Percentiles rank a stretch among this genome's conserved stretches.
These are phyloP conservation scores for Capsicum pubescens DNA, from an alignment of 257 asterid genomes.

Conservation along the genomic window DNA sequence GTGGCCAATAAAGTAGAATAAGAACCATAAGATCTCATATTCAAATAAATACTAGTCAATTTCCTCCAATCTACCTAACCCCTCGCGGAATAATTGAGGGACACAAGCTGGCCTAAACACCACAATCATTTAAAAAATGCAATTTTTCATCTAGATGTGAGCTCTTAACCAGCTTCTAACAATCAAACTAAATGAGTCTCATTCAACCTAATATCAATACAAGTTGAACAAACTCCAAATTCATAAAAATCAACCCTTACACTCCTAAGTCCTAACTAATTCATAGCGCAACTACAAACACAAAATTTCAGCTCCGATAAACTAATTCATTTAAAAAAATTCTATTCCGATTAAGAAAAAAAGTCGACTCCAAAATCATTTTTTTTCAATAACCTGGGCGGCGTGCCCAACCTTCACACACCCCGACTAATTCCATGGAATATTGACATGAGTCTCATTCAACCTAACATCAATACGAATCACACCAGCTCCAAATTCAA, in stretches of 20 bases:
- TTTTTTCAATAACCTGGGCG: no score
- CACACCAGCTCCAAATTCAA: neutral
- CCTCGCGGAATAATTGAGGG: neutral
- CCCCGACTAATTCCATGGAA: no score
- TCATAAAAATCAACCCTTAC: neutral
- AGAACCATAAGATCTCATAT: neutral
- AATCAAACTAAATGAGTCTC: neutral
- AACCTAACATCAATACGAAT: neutral
- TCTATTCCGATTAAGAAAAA: no score
- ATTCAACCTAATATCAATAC: neutral
- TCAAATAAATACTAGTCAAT: slow-evolving; percentile 1
- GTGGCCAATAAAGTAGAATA: neutral
- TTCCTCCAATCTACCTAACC: neutral
- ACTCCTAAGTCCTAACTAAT: neutral
- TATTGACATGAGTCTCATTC: neutral
- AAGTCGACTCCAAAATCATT: neutral
- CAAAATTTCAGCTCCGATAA: neutral
- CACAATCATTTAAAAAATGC: neutral
- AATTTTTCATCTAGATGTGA: neutral
- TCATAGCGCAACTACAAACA: neutral
- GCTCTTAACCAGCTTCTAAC: neutral
- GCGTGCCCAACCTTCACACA: no score
- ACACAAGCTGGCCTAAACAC: neutral
- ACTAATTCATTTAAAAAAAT: no score
- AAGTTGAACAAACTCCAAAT: neutral